Base-by-base conservation (phyloP, 2,329 filamentous ascomycete genomes). In the Penicillium psychrosexuale region DNA sequence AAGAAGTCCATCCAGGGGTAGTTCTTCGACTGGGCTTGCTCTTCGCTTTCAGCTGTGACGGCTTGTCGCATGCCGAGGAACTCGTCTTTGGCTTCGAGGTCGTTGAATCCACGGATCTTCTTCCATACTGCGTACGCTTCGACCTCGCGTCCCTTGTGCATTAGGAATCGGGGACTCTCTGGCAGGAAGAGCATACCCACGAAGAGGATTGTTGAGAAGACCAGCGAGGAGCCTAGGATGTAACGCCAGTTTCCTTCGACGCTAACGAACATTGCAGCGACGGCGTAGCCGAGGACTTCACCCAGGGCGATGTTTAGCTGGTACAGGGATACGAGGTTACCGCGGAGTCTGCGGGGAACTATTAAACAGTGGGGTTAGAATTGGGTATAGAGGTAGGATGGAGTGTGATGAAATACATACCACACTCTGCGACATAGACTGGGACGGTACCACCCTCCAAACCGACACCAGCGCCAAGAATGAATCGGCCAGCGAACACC, bases 261-360 rank as follows among this genome's bases (percentile, higher is more conserved):
- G n/a, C 77, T 80, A 58, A 89, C 77, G 71, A 90, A 90, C 53
- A 90, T 89, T 44, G 87, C 87, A 0, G 84, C 87, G 1, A 90
- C 82, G 5, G 84, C 87, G 57, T 90, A 90, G 2, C 87, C 88
- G 1, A 90, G 76, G 2, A 90, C 87, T 63, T 90, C 87, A 28
- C 87, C 87, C 0, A 90, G 78, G 0, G 88, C 88, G 64, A 90
- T 90, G 72, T 88, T 89, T 72, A 90, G 83, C 67, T 90, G 88
- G 69, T 90, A 90, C 0, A 90, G 76, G 0, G 86, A 89, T 1
- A 90, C 87, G 47, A 90, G 73, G 69, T 90, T 90, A 61, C 87
- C 87, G 63, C 87, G 83, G 24, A 88, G 79, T 55, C 78, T 80
- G 31, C 83, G 79, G 63, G 87, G 85, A 40, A 89, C 87, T 64